Conservation (phyloP, 2,329 filamentous ascomycete species). For the Phaeosphaeria sp. region DNA sequence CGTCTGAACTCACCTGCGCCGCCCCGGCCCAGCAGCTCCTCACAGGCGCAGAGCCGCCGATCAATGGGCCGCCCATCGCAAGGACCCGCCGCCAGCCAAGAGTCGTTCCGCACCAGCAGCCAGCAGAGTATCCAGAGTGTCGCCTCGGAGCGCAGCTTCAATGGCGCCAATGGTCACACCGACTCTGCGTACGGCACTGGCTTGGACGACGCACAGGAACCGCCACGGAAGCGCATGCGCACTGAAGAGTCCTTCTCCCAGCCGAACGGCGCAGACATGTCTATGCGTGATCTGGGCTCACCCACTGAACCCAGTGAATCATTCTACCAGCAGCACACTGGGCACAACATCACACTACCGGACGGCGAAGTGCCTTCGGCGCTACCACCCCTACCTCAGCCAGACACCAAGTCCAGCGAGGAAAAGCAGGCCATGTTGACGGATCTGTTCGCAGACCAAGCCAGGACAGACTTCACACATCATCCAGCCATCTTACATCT, state of each 20-base stretch:
- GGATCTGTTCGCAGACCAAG: constrained; percentile 65
- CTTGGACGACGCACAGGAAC: constrained; percentile 67
- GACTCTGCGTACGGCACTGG: constrained; percentile 74
- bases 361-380: constrained; percentile 64
- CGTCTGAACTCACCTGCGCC: constrained; percentile 84
- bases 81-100: constrained; percentile 68
- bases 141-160: constrained; percentile 76
- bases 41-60: constrained; percentile 69
- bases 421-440: constrained; percentile 85
- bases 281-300: constrained; percentile 66
- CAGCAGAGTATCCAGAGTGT: constrained; percentile 79
- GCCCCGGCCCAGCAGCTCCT: constrained; percentile 66
- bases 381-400: constrained; percentile 68
- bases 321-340: constrained; percentile 58
- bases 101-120: constrained; percentile 72
- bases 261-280: constrained; percentile 60
- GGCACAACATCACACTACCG: constrained; percentile 54
- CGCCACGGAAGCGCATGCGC: constrained; percentile 78
- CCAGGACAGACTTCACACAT: constrained; percentile 72
- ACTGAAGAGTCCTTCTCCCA: constrained; percentile 53
- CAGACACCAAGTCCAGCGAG: constrained; percentile 70
- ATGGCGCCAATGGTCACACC: constrained; percentile 55
- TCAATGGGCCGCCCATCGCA: constrained; percentile 76
- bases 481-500: constrained; percentile 80
- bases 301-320: constrained; percentile 83